Evolutionary conservation across 2,329 filamentous ascomycete species (phyloP), one percentile per base, ranked within the genome.

Genomic region (Diaporthe australafricana): DNA sequence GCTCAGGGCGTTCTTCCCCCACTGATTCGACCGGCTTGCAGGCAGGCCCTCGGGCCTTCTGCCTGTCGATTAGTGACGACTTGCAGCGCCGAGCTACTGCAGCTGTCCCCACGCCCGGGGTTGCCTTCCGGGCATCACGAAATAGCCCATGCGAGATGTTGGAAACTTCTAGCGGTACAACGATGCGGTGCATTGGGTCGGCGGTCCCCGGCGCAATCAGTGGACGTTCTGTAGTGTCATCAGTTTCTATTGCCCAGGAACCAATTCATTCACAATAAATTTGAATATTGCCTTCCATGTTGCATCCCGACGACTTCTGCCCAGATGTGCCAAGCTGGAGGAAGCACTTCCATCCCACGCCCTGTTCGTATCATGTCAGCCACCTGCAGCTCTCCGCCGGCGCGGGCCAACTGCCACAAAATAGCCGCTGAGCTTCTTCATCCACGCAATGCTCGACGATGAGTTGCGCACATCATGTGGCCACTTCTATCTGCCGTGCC

Each of bases 1-100:
- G 48, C 45, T 52, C 40, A 30, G 17, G 30, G 53, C 52, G 20
- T 27, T 48, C 17, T 27, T 48, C 16, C 12, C 48, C 45, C 27
- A 50, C 66, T 69, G 53, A 69, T 69, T 60, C 42, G 66, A 69
- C 53, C 17, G 12, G 56, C 42, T 42, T 69, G 53, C 66, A 69
- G n/a, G 42, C 42, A 42, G 57, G 53, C 66, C 38, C 42, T 57
- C 30, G 53, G 57, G 53, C 27, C 30, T 57, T 25, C 30, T 50
- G 22, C 25, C 30, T 69, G 55, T 60, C 53, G 16, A 42, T 50
- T 27, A 50, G 53, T 22, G 20, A 68, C 52, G 40, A 56, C 32
- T 25, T 55, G 20, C 52, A 68, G 52, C 65, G 42, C 17, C 8
- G 52, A n/a, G 45, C 40, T 48, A 47, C 40, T 68, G 66, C 66